Conservation (phyloP, 257 asterid species). For the Leonotis leonurus region DNA sequence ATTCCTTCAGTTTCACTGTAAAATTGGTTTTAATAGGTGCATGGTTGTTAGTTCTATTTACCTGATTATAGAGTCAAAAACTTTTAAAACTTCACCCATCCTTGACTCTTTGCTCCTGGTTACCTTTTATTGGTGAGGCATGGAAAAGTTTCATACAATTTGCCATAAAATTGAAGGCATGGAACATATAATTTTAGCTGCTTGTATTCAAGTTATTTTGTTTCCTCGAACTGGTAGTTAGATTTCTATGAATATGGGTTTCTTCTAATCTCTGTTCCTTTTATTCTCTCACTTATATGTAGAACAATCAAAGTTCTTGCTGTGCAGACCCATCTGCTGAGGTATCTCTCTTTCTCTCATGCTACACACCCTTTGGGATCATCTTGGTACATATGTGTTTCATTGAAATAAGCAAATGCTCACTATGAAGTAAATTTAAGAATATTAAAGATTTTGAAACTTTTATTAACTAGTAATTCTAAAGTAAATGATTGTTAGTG, state of each 20-base stretch:
- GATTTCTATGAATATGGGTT: conserved; percentile 5
- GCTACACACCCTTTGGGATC: not conserved
- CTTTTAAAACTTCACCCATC: not conserved
- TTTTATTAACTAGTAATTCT: not conserved
- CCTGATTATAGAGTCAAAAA: not conserved
- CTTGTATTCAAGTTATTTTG: not conserved
- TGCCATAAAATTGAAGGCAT: not conserved
- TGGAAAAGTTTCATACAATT: not conserved
- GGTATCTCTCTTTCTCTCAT: conserved; percentile 33
- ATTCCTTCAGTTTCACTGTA: not conserved
- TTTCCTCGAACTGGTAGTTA: not conserved
- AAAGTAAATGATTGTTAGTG: not conserved
- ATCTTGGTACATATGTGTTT: not conserved
- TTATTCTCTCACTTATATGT: conserved; percentile 20
- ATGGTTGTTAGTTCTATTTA: not conserved
- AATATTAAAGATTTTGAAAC: not conserved
- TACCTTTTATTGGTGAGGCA: not conserved
- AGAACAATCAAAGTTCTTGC: conserved; percentile 57
- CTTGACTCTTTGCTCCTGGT: not conserved
- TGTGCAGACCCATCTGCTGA: conserved; percentile 70
- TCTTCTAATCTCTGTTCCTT: conserved; percentile 4
- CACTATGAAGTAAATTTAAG: not conserved
- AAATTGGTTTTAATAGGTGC: not conserved
- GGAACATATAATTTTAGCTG: not conserved
- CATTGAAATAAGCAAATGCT: not conserved